These are phyloP conservation scores for Mycena galericulata DNA, from an alignment of 768 basidiomycete genomes.

Conservation along the genomic window DNA sequence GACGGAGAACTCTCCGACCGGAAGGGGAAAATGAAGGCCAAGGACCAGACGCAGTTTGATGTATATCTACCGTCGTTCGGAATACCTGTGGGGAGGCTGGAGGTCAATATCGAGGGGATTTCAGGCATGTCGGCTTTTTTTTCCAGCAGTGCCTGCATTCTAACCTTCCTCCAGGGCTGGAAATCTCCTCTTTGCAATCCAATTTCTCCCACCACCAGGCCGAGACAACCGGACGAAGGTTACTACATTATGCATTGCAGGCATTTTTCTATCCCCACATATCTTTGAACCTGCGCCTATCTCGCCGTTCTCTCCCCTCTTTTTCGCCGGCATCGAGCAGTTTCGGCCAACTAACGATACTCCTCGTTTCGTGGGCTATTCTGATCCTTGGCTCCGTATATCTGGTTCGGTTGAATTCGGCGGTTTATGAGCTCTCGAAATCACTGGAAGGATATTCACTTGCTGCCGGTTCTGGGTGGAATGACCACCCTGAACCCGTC, in stretches of 20 bases:
- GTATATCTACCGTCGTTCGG: constrained; percentile 79
- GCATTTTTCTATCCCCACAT: constrained; percentile 71
- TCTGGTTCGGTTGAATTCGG: constrained; percentile 28
- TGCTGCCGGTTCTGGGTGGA: constrained; percentile 37
- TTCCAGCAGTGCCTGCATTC: constrained; percentile 12
- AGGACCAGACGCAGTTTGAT: constrained; percentile 49
- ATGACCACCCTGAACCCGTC: constrained; percentile 41
- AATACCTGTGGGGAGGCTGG: constrained; percentile 74
- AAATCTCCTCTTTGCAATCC: constrained; percentile 58
- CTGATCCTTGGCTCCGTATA: constrained; percentile 27
- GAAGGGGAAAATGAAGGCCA: constrained; percentile 51
- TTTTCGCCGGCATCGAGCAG: constrained; percentile 32
- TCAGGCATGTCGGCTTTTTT: constrained; percentile 55
- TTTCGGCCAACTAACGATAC: constrained; percentile 6
- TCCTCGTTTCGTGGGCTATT: constrained; percentile 23
- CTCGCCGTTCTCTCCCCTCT: constrained; percentile 6
- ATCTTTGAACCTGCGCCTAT: constrained; percentile 49
- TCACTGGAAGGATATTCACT: constrained; percentile 43
- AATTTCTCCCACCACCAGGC: constrained; percentile 68
- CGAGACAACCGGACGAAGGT: constrained; percentile 52
- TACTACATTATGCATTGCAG: constrained; percentile 69
- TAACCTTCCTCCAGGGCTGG: constrained; percentile 50
- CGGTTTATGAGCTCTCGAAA: constrained; percentile 35
- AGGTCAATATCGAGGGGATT: constrained; percentile 67
- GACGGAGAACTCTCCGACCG: constrained; percentile 27